Evolutionary conservation across 768 basidiomycete genomes (phyloP).

Genomic region (Lactarius akahatsu): DNA sequence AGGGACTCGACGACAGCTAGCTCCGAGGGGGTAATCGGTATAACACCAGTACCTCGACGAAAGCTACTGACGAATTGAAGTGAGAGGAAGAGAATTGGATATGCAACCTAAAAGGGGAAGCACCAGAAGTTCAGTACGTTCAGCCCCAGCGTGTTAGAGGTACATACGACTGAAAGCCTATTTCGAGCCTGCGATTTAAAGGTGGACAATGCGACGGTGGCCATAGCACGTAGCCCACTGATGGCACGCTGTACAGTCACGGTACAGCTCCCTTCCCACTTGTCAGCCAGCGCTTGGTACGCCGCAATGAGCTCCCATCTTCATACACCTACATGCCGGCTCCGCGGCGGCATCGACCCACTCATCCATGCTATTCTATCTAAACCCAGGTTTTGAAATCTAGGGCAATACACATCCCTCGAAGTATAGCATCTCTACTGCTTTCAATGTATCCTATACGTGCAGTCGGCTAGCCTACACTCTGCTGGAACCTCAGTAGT

Average conservation of each 20-base stretch:
- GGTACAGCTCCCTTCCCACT: neutral
- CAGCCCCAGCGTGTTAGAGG: neutral
- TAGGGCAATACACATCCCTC: neutral
- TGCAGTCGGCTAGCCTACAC: too few species aligned
- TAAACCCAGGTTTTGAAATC: neutral
- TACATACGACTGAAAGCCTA: constrained; percentile 16
- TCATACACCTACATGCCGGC: neutral
- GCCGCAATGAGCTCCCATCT: neutral
- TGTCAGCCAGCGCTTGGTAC: neutral
- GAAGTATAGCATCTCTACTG: neutral
- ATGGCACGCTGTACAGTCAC: neutral
- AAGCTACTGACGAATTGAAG: constrained; percentile 11
- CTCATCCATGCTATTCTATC: neutral
- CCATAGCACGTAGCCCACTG: constrained; percentile 14
- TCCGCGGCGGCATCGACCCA: neutral
- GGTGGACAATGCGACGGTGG: neutral
- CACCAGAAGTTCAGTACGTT: neutral
- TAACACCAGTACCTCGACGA: neutral
- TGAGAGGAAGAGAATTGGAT: constrained; percentile 19
- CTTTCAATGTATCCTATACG: too few species aligned
- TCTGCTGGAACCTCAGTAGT: too few species aligned
- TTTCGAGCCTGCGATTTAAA: constrained; percentile 13
- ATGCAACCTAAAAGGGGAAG: constrained; percentile 10
- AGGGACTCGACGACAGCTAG: constrained; percentile 25
- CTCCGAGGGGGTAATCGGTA: constrained; percentile 9